These are phyloP conservation scores for Blastomyces emzantsi DNA, from an alignment of 2,329 filamentous ascomycete species.

Conservation along the genomic window DNA sequence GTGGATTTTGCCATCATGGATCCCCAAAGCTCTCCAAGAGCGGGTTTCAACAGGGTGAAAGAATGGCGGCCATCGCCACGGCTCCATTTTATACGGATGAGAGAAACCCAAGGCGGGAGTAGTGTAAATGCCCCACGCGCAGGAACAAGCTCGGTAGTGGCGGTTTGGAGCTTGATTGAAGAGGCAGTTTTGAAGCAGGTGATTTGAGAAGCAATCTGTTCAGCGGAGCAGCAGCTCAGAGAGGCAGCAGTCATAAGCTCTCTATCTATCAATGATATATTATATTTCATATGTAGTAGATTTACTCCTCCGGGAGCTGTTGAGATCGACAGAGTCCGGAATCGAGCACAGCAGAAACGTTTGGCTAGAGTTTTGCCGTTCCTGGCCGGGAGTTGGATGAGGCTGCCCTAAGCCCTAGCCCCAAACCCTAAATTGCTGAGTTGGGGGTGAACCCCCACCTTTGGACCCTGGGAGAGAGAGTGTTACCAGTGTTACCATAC, in stretches of 20 bases:
- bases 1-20: not conserved
- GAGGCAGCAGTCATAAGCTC: no score
- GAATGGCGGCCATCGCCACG: not conserved
- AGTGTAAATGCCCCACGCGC: not conserved
- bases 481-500: no score
- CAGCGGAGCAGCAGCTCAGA: not conserved
- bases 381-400: not conserved
- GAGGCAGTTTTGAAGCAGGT: not conserved
- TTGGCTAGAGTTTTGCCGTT: no score
- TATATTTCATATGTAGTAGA: no score
- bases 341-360: no score
- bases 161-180: not conserved
- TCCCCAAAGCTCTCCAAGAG: not conserved
- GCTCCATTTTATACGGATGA: not conserved
- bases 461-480: no score
- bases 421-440: constrained; percentile 5
- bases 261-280: no score
- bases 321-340: no score
- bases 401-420: constrained; percentile 6
- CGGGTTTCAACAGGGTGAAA: not conserved
- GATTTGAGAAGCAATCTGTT: not conserved
- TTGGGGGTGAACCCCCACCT: constrained; percentile 3
- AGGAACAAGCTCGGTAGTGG: not conserved
- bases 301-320: no score
- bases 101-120: not conserved